Conservation (phyloP, 225 moss, liverwort and hornwort species). For the Climacium dendroides region DNA sequence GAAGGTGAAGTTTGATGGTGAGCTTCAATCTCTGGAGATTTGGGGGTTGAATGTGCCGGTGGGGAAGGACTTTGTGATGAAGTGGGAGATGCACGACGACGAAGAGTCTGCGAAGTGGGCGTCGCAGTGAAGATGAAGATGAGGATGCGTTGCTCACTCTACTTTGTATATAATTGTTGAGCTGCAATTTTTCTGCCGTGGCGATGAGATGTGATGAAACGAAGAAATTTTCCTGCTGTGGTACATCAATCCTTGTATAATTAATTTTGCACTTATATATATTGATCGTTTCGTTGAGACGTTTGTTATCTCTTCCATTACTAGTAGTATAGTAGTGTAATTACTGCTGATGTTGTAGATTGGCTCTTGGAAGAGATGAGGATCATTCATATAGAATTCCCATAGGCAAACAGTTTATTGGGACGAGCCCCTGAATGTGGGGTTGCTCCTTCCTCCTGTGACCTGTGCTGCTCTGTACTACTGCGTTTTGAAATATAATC, state of each 20-base stretch:
- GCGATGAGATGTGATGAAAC: neutral
- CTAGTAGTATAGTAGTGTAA: neutral
- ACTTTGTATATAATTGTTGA: neutral
- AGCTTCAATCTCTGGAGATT: conserved; percentile 1
- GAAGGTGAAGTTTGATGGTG: conserved; percentile 1
- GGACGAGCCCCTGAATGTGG: neutral
- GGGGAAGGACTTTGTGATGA: conserved; percentile 33
- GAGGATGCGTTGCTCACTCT: neutral
- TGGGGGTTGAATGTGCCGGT: conserved; percentile 9
- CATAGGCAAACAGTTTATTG: neutral
- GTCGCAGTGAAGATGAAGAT: neutral
- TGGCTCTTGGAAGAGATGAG: neutral
- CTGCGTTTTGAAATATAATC: neutral
- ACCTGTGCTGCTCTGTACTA: neutral
- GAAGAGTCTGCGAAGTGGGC: neutral
- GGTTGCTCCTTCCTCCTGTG: neutral
- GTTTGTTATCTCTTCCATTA: neutral
- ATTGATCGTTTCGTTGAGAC: neutral
- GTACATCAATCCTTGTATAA: neutral
- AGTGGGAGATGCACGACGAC: conserved; percentile 14
- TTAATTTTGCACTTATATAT: neutral
- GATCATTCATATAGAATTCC: neutral
- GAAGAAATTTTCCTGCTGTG: neutral
- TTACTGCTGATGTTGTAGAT: neutral
- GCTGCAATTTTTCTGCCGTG: neutral